These are phyloP conservation scores for Didymella sp. DNA, from an alignment of 2,329 filamentous ascomycete species.

Conservation along the genomic window DNA sequence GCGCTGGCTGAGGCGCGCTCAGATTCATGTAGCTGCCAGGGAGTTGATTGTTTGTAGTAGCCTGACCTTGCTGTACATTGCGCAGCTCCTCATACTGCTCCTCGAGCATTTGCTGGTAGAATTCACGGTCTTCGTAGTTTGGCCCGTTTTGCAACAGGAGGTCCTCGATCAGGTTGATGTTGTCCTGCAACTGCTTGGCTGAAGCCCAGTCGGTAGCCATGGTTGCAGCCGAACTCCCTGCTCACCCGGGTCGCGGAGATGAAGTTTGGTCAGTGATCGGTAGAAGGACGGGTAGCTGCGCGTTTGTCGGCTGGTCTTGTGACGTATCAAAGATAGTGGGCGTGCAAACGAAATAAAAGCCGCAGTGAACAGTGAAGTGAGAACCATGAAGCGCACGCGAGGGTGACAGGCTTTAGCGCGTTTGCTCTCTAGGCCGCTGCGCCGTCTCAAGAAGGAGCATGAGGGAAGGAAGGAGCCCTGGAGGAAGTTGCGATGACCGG, in stretches of 20 bases:
- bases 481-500: slow-evolving; percentile 1
- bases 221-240: background rate
- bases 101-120: slow-evolving; percentile 16
- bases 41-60: background rate
- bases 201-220: slow-evolving; percentile 9
- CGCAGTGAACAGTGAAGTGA: slow-evolving; percentile 5
- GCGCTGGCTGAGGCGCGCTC: background rate
- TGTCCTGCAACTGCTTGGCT: slow-evolving; percentile 6
- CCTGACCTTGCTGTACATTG: background rate
- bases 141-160: slow-evolving; percentile 9
- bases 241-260: background rate
- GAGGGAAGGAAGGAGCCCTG: slow-evolving; percentile 5
- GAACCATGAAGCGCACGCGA: background rate
- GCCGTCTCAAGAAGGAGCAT: slow-evolving; percentile 7
- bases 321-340: background rate
- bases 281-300: background rate
- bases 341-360: background rate
- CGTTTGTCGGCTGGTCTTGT: slow-evolving; percentile 2
- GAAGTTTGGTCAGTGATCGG: background rate
- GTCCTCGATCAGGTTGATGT: slow-evolving; percentile 14
- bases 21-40: background rate
- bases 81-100: slow-evolving; percentile 12
- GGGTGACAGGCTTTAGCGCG: background rate
- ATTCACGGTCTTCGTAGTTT: background rate
- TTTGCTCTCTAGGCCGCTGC: slow-evolving; percentile 8